Base-by-base conservation (phyloP, 1,139 yeast species). In the Sugiyamaella pinicola region DNA sequence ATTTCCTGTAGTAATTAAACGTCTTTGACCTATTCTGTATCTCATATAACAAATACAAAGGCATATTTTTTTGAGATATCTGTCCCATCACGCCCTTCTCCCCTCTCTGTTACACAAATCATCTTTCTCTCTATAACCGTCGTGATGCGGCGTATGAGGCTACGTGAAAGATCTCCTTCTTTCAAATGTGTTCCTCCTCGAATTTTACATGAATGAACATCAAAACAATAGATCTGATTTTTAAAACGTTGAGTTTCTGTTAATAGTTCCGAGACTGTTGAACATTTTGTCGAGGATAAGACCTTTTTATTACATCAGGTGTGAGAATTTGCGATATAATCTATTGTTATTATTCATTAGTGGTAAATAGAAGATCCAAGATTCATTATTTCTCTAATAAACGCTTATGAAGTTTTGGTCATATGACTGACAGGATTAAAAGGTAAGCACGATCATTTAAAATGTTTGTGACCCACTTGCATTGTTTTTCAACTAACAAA, bases 81-180 rank as follows among this genome's bases (percentile, higher is more conserved):
- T n/a, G n/a, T n/a, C n/a, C n/a, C n/a, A n/a, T n/a, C n/a, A 26
- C 31, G 9, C 17, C 35, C 35, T 29, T 13, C 35, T 31, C 17
- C 35, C 8, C 4, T 13, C 9, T 6, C 13, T 12, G 5, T 35
- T 7, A 3, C n/a, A n/a, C n/a, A n/a, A n/a, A n/a, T n/a, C n/a
- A n/a, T n/a, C n/a, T n/a, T n/a, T n/a, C n/a, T n/a, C n/a, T n/a
- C n/a, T n/a, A n/a, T n/a, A 10, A 17, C 15, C 39, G 4, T 29
- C 22, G 26, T 29, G 46, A 42, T 42, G 46, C 46, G 46, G 46
- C 46, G 46, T 42, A 19, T 29, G 46, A n/a, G 46, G 46, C 46
- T 28, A 17, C 9, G 8, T 26, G 19, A 29, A 42, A 42, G 46
- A 42, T 31, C 46, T 42, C 3, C 43, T 17, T 18, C 37, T 12